Base-by-base conservation (phyloP, 1,139 yeast genomes). In the Hyphopichia fennica region DNA sequence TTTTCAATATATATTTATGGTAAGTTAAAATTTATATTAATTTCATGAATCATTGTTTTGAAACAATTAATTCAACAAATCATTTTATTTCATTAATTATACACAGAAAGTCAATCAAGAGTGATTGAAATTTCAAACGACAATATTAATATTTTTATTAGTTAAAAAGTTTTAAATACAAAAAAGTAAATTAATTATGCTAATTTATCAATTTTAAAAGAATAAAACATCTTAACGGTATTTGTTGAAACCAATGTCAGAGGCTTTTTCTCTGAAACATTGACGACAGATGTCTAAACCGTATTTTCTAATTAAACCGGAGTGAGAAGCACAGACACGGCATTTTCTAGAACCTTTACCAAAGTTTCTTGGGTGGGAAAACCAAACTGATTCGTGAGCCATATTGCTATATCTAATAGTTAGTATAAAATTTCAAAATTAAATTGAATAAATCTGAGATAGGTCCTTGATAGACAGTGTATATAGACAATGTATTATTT, bases 311-410 rank as follows among this genome's bases (percentile, higher is more conserved):
- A 95, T 89, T 77, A 95, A 89, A 84, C 99, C 99, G 67, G 90
- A 77, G 93, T 93, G 97, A 77, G 96, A 87, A 64, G 96, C 84
- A 76, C 98, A 91, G 81, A 91, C 91, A 80, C 99, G 95, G 84
- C 98, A 91, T 81, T 87, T 95, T 84, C 99, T 96, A 70, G 98
- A 88, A 81, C 99, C 99, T 89, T 95, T 95, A 80, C 99, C 99
- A 89, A 84, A 91, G 79, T 87, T 91, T 88, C 98, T 90, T 84
- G 99, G 99, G 96, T 93, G 99, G 78, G 98, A 91, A 86, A 79
- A 93, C 99, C 99, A 95, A 84, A 93, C 96, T 90, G 90, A 87
- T 86, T 89, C 97, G 97, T 91, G 98, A 85, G 98, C 97, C 98
- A 91, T 91, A 60, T 81, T 87, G 79, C 69, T 64, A 55, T 35